Evolutionary conservation across 306 rosid genomes (phyloP).

Genomic region (Carpinus viminea): DNA sequence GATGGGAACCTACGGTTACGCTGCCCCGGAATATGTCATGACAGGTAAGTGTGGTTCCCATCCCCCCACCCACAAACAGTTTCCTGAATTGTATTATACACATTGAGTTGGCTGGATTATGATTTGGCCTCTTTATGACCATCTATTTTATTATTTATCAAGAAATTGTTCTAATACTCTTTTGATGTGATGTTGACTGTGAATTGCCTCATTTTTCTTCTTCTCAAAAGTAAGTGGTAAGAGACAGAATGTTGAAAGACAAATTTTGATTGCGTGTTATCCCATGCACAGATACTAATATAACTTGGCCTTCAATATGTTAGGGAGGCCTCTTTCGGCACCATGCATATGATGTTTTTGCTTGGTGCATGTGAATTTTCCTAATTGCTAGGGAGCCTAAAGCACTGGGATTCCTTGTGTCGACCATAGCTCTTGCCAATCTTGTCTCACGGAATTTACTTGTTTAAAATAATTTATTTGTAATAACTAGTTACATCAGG

Average conservation of each 20-base stretch:
- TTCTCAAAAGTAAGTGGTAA: no score
- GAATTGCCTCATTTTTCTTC: background rate
- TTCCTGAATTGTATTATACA: no score
- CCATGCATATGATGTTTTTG: background rate
- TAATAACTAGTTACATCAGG: background rate
- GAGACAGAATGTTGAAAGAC: no score
- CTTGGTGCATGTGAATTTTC: background rate
- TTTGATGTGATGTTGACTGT: background rate
- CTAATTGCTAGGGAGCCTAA: background rate
- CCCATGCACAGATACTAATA: background rate
- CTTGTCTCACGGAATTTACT: background rate
- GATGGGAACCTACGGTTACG: constrained; percentile 98
- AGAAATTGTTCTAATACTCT: background rate
- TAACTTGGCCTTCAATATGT: background rate
- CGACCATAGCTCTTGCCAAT: background rate
- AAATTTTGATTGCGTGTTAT: background rate
- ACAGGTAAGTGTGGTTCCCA: constrained; percentile 61
- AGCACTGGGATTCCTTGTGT: background rate
- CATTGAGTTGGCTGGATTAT: background rate
- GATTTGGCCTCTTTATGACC: background rate
- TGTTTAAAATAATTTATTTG: background rate
- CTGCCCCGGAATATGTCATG: constrained; percentile 99
- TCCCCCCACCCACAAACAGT: no score
- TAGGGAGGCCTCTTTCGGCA: background rate
- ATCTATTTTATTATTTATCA: background rate